Evolutionary conservation across 176 grass and related monocot species (phyloP), one percentile per base, ranked within the genome.

Genomic region (Raddia guianensis): DNA sequence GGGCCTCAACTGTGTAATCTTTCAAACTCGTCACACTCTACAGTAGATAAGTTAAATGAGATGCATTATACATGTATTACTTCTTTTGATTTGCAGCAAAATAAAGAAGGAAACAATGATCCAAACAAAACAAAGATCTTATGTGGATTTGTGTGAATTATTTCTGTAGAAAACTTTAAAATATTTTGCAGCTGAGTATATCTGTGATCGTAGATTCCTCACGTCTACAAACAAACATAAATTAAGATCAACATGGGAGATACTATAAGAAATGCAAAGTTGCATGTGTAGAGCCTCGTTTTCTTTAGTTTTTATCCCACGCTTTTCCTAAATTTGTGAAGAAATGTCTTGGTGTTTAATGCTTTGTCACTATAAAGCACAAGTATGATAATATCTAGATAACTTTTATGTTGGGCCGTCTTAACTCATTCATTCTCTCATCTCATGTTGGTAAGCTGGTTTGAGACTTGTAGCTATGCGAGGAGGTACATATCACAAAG

Each of bases 151-250:
- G 68, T 90, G 84, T 3, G 85, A 89, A 70, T 99, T 95, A 27
- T 89, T 95, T 74, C 79, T 78, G 82, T 91, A 90, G 44, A 90
- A 95, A 75, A 99, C 81, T 86, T 99, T 93, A 86, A 99, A 99
- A 80, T 99, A 93, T 71, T 99, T 90, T 14, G 97, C 97, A 0
- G 90, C 97, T 20, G 97, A 99, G 87, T 95, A 99, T 63, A 99
- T 80, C 20, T 93, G 93, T 14, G 97, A 93, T 53, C 90, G 87
- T 69, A 99, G 80, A 82, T 99, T 99, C 90, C 90, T 99, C 93
- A 99, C 83, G 68, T 87, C 97, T 99, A 73, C 47, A 93, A 84
- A 70, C 12, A 88, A 83, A 56, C 51, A 85, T 86, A 84, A 49
- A 72, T 87, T 75, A 87, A 82, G 19, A 19, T 16, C 46, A 81